These are phyloP conservation scores for Agaricales sp. DNA, from an alignment of 1,284 basidiomycete genomes.

Conservation along the genomic window DNA sequence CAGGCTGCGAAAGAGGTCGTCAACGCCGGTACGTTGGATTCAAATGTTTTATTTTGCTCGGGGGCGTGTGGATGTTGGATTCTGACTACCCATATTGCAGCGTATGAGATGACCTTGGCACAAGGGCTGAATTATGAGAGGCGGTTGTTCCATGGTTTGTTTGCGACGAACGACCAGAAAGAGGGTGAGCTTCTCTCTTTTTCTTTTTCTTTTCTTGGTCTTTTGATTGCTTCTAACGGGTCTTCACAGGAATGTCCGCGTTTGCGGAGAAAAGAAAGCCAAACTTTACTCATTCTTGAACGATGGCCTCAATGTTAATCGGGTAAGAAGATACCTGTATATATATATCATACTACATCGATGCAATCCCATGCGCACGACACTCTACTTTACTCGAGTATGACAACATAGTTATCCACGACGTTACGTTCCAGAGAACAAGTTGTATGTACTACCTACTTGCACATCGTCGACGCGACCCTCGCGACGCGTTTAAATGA, in stretches of 20 bases:
- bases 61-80: neutral
- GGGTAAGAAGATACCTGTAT: no score
- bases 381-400: no score
- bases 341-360: no score
- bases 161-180: conserved; percentile 96
- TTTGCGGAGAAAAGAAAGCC: conserved; percentile 96
- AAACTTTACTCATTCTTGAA: conserved; percentile 59
- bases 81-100: conserved; percentile 25
- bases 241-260: conserved; percentile 96
- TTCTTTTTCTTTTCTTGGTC: neutral
- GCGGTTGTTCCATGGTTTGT: conserved; percentile 85
- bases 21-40: conserved; percentile 61
- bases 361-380: no score
- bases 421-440: no score
- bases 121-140: conserved; percentile 88
- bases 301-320: no score
- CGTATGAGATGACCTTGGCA: conserved; percentile 73
- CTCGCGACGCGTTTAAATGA: neutral
- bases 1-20: conserved; percentile 95
- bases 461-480: neutral
- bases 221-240: conserved; percentile 6
- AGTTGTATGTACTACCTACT: neutral
- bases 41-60: neutral
- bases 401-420: no score
- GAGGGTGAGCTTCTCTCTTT: conserved; percentile 52